phyloP scores from a whole-genome alignment of 2,329 filamentous ascomycete species.

The Arthrobotrys musiformis region DNA sequence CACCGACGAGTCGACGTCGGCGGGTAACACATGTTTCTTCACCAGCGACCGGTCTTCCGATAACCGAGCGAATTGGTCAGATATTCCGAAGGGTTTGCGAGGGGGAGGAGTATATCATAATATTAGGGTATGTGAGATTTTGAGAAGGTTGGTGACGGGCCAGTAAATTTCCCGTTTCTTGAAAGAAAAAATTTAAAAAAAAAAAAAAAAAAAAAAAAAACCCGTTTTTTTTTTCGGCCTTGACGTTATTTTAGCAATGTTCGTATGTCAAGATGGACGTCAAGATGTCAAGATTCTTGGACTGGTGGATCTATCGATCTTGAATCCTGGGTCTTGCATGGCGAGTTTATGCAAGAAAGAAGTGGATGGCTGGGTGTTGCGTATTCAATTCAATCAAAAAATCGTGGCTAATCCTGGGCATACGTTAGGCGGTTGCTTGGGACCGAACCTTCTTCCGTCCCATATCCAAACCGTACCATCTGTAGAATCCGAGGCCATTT shows the following conservation, averaged over 20 bases:
- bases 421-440: slow-evolving; percentile 28
- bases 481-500: not conserved
- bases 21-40: slow-evolving; percentile 17
- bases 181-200: no score
- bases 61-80: slow-evolving; percentile 26
- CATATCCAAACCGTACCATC: not conserved
- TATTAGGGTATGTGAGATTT: slow-evolving; percentile 33
- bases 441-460: not conserved
- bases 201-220: no score
- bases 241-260: not conserved
- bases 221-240: not conserved
- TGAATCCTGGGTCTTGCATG: not conserved
- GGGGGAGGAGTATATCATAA: slow-evolving; percentile 23
- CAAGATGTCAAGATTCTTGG: slow-evolving; percentile 11
- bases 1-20: no score
- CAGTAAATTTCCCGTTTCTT: no score
- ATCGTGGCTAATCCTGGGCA: slow-evolving; percentile 19
- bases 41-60: not conserved
- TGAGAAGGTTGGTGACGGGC: slow-evolving; percentile 18
- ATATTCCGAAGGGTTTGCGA: slow-evolving; percentile 15
- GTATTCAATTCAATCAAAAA: no score
- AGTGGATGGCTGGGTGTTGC: not conserved
- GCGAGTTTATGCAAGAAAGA: slow-evolving; percentile 3
- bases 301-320: no score
- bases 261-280: not conserved